Percentiles rank a stretch among this genome's conserved stretches.
phyloP scores from a whole-genome alignment of 2,329 filamentous ascomycete genomes.

The Exserohilum turcica region DNA sequence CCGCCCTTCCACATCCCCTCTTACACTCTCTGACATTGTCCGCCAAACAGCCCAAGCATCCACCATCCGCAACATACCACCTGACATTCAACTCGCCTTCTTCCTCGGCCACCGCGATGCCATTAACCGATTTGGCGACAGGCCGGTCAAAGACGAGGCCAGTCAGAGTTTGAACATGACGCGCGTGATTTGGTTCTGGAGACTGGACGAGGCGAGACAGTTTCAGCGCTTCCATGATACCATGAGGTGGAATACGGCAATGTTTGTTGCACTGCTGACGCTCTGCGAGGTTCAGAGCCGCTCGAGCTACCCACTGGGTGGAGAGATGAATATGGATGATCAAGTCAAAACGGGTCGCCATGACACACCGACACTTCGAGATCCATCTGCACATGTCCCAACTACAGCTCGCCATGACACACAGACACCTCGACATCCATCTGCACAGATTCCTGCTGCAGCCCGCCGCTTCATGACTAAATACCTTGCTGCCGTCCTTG shows the following conservation, averaged over 20 bases:
- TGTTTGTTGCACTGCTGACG: conserved; percentile 26
- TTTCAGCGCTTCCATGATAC: conserved; percentile 32
- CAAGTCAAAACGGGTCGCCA: background rate
- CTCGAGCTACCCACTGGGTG: background rate
- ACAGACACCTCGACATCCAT: background rate
- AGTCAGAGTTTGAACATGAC: conserved; percentile 19
- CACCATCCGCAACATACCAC: conserved; percentile 21
- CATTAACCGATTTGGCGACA: conserved; percentile 8
- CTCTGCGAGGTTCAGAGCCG: background rate
- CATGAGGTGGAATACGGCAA: conserved; percentile 28
- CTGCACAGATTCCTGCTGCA: background rate
- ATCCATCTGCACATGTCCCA: background rate
- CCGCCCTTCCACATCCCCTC: conserved; percentile 13
- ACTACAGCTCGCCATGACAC: background rate
- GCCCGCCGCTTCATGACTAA: conserved; percentile 19
- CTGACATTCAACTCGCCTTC: conserved; percentile 28
- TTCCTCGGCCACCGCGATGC: conserved; percentile 22
- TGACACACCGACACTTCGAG: background rate
- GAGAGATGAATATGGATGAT: background rate
- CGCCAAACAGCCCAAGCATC: conserved; percentile 6
- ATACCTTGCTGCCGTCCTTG: conserved; percentile 28
- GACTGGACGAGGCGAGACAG: conserved; percentile 22
- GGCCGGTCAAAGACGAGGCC: conserved; percentile 17
- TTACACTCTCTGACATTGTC: conserved; percentile 20
- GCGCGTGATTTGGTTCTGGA: conserved; percentile 32